Evolutionary conservation across 768 basidiomycete species (phyloP).

Genomic region (Mycena latifolia): DNA sequence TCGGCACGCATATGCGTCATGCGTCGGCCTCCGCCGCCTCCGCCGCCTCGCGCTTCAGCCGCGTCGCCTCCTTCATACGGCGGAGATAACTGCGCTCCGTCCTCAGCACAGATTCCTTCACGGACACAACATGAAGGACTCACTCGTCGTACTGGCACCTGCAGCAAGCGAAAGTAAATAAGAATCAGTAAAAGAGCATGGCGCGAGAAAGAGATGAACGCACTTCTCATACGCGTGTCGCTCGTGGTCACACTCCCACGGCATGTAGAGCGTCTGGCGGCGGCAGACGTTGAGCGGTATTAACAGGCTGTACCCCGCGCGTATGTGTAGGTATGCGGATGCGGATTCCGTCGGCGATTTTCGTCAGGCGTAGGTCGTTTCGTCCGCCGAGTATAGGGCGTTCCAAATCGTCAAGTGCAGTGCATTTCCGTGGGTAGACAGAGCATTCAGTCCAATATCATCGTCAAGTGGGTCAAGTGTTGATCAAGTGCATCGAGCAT

Average conservation of each 20-base stretch:
- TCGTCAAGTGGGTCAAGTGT: too few relatives aligned
- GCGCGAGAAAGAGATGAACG: slow-evolving; percentile 47
- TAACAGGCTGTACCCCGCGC: slow-evolving; percentile 68
- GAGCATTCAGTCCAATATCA: too few relatives aligned
- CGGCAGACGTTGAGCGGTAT: slow-evolving; percentile 92
- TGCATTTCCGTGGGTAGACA: too few relatives aligned
- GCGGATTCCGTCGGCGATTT: slow-evolving; percentile 6
- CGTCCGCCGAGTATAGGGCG: too few relatives aligned
- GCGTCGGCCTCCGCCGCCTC: slow-evolving; percentile 44
- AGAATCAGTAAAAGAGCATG: slow-evolving; percentile 4
- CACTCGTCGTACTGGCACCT: slow-evolving; percentile 98
- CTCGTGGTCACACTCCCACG: slow-evolving; percentile 96
- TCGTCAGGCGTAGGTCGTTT: too few relatives aligned
- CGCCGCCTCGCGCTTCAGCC: slow-evolving; percentile 66
- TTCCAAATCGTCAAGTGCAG: too few relatives aligned
- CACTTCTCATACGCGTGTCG: slow-evolving; percentile 89
- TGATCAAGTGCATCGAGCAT: too few relatives aligned
- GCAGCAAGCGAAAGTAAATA: neutral
- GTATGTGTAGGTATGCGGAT: too few relatives aligned
- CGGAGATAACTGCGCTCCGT: slow-evolving; percentile 75
- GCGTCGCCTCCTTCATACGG: slow-evolving; percentile 87
- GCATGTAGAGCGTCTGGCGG: slow-evolving; percentile 79
- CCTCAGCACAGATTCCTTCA: too few relatives aligned
- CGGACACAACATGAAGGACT: slow-evolving; percentile 48
- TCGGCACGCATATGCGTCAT: neutral